These are phyloP conservation scores for Raffaelea arxii DNA, from an alignment of 2,329 filamentous ascomycete species.

Conservation along the genomic window DNA sequence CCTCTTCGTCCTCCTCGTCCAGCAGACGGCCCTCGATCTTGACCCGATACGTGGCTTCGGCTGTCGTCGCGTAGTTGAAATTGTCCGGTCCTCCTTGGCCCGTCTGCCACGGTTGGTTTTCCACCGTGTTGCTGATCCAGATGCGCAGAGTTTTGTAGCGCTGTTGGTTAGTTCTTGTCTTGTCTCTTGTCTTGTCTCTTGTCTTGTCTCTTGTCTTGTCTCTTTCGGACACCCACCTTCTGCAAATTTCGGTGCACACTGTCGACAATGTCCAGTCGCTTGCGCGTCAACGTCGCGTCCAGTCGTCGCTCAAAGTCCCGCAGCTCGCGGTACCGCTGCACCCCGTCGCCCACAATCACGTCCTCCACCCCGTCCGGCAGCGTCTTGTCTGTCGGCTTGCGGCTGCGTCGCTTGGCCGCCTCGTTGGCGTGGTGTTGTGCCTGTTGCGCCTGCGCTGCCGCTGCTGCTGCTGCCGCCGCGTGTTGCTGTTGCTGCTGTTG, in stretches of 20 bases:
- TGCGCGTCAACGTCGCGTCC: conserved; percentile 89
- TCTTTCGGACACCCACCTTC: conserved; percentile 30
- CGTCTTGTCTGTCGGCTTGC: conserved; percentile 90
- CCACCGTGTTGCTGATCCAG: conserved; percentile 90
- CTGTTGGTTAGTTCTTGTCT: conserved; percentile 25
- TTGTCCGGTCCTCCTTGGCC: conserved; percentile 53
- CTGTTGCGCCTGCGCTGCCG: conserved; percentile 40
- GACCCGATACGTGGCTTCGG: conserved; percentile 74
- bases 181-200: background rate
- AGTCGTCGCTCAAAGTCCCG: conserved; percentile 79
- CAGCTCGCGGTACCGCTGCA: conserved; percentile 71
- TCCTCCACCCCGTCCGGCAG: conserved; percentile 85
- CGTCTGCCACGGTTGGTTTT: conserved; percentile 95
- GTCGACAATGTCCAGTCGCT: conserved; percentile 84
- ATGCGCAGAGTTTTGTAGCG: conserved; percentile 78
- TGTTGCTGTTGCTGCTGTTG: conserved; percentile 34
- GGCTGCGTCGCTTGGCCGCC: conserved; percentile 67
- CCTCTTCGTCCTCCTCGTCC: conserved; percentile 53
- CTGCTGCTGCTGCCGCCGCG: conserved; percentile 43
- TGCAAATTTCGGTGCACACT: conserved; percentile 54
- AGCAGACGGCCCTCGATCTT: conserved; percentile 85
- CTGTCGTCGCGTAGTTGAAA: conserved; percentile 72
- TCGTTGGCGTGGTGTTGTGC: conserved; percentile 48
- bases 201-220: conserved; percentile 5
- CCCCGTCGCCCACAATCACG: conserved; percentile 71